phyloP scores from a whole-genome alignment of 179 eudicot genomes.

The Vitellaria paradoxa region DNA sequence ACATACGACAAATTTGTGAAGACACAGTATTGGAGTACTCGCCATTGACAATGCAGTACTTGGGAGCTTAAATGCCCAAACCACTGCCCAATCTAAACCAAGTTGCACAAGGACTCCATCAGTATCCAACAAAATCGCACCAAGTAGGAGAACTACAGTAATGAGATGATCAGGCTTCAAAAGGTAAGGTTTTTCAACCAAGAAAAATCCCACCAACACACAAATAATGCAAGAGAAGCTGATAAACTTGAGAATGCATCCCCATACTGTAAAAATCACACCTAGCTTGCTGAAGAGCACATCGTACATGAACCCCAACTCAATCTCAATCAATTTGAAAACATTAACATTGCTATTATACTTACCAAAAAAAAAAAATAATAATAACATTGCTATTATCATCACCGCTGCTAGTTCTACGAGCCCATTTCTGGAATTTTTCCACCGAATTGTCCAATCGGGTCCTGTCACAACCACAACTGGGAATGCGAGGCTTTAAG shows the following conservation, averaged over 20 bases:
- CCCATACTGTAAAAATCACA: not conserved
- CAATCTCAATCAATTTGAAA: slow-evolving; percentile 3
- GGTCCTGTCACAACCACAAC: not conserved
- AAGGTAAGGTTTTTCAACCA: not conserved
- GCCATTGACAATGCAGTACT: no score
- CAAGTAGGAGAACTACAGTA: not conserved
- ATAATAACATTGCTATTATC: no score
- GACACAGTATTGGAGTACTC: not conserved
- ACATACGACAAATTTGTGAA: not conserved
- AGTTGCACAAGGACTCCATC: not conserved
- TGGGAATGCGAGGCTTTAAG: not conserved
- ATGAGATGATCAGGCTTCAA: not conserved
- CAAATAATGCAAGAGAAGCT: not conserved
- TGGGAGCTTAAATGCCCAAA: not conserved
- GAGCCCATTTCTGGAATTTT: not conserved
- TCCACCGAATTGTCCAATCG: fast-evolving
- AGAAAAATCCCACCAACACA: not conserved
- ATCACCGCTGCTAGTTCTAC: no score
- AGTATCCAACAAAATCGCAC: not conserved
- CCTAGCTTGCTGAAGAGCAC: slow-evolving; percentile 5
- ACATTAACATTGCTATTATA: not conserved
- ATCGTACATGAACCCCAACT: slow-evolving; percentile 13
- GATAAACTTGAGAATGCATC: not conserved
- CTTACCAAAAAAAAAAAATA: no score
- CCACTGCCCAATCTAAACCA: slow-evolving; percentile 6